These are phyloP conservation scores for Yarrowia bubula DNA, from an alignment of 805 yeast genomes.

Conservation along the genomic window DNA sequence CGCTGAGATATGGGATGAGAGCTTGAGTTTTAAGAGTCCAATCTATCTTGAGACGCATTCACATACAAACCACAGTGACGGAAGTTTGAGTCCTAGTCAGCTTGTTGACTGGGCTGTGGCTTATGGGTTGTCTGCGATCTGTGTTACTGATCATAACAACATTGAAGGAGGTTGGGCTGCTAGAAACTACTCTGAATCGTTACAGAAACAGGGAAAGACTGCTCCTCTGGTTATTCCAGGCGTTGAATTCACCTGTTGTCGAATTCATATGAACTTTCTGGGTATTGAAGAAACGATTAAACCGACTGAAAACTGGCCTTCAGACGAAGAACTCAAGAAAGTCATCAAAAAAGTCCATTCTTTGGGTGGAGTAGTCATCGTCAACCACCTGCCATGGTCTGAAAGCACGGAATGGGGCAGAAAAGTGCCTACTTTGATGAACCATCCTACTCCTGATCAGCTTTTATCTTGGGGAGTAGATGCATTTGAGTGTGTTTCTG, in stretches of 20 bases:
- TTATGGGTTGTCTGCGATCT: slow-evolving; percentile 32
- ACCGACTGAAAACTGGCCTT: slow-evolving; percentile 32
- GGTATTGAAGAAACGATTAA: slow-evolving; percentile 33
- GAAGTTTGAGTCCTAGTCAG: slow-evolving; percentile 31
- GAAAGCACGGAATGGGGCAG: slow-evolving; percentile 29
- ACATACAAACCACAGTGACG: slow-evolving; percentile 34
- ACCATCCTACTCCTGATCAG: slow-evolving; percentile 32
- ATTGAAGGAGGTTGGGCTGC: slow-evolving; percentile 33
- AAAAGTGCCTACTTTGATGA: slow-evolving; percentile 29
- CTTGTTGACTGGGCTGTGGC: slow-evolving; percentile 35
- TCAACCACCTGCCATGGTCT: slow-evolving; percentile 35
- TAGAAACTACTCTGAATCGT: slow-evolving; percentile 26
- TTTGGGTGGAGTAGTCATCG: slow-evolving; percentile 33
- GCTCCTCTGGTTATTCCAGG: slow-evolving; percentile 34
- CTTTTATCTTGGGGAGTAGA: slow-evolving; percentile 34
- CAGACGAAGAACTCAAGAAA: slow-evolving; percentile 30
- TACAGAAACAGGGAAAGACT: neutral
- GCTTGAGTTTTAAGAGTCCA: neutral
- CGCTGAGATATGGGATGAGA: slow-evolving; percentile 28
- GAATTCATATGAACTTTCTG: slow-evolving; percentile 35
- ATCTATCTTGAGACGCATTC: slow-evolving; percentile 30
- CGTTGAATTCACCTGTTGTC: slow-evolving; percentile 34
- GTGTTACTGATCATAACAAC: slow-evolving; percentile 35
- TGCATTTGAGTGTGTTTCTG: slow-evolving; percentile 33
- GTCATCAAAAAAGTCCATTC: slow-evolving; percentile 31